Evolutionary conservation across 164 flowering plant genomes (phyloP), one percentile per base, ranked within the genome.

Genomic region (Vitis riparia): DNA sequence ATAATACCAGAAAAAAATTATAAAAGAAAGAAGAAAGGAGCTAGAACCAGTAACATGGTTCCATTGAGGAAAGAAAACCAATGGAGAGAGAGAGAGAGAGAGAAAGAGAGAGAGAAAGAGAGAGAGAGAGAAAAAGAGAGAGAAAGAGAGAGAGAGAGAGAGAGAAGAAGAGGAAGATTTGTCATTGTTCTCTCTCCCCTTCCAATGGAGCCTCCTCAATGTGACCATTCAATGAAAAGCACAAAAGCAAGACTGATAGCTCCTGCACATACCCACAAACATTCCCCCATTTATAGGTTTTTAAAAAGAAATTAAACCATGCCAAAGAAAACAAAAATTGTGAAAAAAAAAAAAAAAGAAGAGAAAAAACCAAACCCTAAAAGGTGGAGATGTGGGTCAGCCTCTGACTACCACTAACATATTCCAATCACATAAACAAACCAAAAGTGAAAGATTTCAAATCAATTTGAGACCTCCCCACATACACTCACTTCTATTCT

Each of bases 151-250:
- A 17, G 37, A 32, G 37, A 23, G 37, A 59, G 37, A 47, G 27
- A 63, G 30, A 69, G 30, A 51, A 13, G 55, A 16, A 58, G 37
- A 32, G 50, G 16, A 51, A 37, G 52, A 30, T 60, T 61, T 60
- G 19, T 15, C 8, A 13, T 58, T 3, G 63, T 27, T 52, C 67
- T 67, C 62, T 63, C 49, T 27, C 27, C 60, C 67, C 76, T 71
- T 75, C 83, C 81, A 84, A 79, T 75, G 57, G 77, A 75, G 62
- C 79, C 75, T 73, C 71, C 67, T 56, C 74, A 69, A 84, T 70
- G 82, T 80, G 86, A 75, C 86, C 88, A 82, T 74, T 85, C 52
- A 74, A 77, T 78, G 61, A 75, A 80, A 81, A 79, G 82, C 87
- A 84, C 76, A 76, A 81, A 72, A 78, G 73, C 71, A 73, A 9